Conservation (phyloP, 192 early-diverging fungal species). For the Allomyces macrogynus region DNA sequence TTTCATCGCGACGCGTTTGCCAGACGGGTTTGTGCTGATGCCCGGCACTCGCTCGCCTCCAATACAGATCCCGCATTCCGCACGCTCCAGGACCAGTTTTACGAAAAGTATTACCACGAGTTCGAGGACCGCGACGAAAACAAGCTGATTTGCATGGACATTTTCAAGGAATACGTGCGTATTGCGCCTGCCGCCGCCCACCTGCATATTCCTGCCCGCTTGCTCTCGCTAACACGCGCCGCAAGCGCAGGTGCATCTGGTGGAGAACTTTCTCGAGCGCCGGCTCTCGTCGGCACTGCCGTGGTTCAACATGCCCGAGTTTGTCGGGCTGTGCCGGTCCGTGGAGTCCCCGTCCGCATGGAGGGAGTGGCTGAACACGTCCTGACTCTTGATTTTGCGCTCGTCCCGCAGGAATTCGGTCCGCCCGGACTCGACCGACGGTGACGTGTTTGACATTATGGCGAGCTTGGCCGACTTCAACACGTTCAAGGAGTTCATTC, state of each 20-base stretch:
- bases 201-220: no score
- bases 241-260: no score
- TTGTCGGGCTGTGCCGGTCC: conserved; percentile 9
- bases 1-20: background rate
- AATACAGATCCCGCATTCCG: conserved; percentile 15
- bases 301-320: conserved; percentile 23
- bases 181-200: background rate
- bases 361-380: no score
- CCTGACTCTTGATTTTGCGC: no score
- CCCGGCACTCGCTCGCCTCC: no score
- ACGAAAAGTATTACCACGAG: conserved; percentile 13
- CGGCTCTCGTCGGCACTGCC: conserved; percentile 11
- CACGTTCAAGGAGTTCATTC: conserved; percentile 30
- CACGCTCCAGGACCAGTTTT: conserved; percentile 17
- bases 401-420: no score
- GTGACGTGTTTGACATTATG: conserved; percentile 36
- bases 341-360: background rate
- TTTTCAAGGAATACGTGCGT: conserved; percentile 26
- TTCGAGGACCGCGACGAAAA: conserved; percentile 29
- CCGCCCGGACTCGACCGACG: background rate
- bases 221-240: no score
- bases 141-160: conserved; percentile 32
- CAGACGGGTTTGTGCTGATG: background rate
- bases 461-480: conserved; percentile 24
- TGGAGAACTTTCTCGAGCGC: conserved; percentile 8